Base-by-base conservation (phyloP, 1,284 basidiomycete genomes). In the Trichosporon faecale region DNA sequence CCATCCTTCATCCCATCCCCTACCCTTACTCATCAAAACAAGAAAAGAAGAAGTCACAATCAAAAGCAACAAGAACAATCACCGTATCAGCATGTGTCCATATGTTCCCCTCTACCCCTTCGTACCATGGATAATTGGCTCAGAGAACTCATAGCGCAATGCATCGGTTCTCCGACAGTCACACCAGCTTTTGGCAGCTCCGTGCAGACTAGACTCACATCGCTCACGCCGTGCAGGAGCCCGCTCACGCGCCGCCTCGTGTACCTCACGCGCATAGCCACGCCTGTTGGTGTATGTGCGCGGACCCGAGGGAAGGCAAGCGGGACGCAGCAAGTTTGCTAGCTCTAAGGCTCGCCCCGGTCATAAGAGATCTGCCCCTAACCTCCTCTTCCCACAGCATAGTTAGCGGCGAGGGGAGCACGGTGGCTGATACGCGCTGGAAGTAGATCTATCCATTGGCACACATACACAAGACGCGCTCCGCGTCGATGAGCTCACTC, bases 1-100 rank as follows among this genome's bases (percentile, higher is more conserved):
- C 40, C 12, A 29, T 7, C 64, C 11, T 14, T 6, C 16, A 18
- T 23, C 63, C 21, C n/a, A 33, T 40, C 63, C 37, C 3, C 21
- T 27, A 33, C 21, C 18, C n/a, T n/a, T 40, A 12, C 31, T 8
- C 23, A 6, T 11, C 60, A 63, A 63, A 63, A 63, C 60, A 65
- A 64, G 64, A 23, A 65, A 37, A 25, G 33, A 64, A 40, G 33
- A 64, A 37, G 33, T 35, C 63, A 64, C 63, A 64, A 23, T 21
- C 40, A 64, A 64, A 29, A 61, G 18, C 40, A 44, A n/a, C 40
- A 35, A 64, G 63, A 40, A 52, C 49, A 52, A 21, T 52, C n/a
- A 23, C 49, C n/a, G 49, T 52, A 25, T 8, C 23, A 52, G 49
- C 49, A 52, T 52, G 49, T 52, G 49, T 52, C 49, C 49, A 52